Evolutionary conservation across 1,284 basidiomycete species (phyloP).

Genomic region (Leccinum griseonigrum): DNA sequence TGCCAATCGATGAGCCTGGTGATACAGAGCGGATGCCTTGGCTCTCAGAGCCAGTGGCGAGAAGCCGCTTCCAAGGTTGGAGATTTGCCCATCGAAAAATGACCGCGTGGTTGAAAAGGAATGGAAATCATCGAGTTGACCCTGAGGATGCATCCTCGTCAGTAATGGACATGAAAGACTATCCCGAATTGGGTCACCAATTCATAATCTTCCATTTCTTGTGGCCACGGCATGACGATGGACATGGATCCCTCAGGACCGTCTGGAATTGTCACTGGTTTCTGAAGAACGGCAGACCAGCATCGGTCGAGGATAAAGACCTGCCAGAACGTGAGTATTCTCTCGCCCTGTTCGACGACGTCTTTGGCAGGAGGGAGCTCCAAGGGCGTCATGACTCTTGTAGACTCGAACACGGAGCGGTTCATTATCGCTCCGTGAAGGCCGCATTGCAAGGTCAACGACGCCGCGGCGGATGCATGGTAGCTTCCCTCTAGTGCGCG

Average conservation of each 20-base stretch:
- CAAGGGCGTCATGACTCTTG: conserved; percentile 39
- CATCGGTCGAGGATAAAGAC: conserved; percentile 66
- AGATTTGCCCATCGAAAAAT: conserved; percentile 59
- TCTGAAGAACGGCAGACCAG: conserved; percentile 61
- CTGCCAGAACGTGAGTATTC: conserved; percentile 69
- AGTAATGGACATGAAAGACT: conserved; percentile 11
- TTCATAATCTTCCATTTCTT: conserved; percentile 58
- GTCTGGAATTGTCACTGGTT: conserved; percentile 54
- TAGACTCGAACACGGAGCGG: conserved; percentile 37
- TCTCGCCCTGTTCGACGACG: conserved; percentile 56
- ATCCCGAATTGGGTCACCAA: conserved; percentile 38
- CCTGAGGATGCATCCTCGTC: conserved; percentile 38
- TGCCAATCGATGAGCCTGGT: conserved; percentile 60
- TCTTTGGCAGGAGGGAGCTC: conserved; percentile 56
- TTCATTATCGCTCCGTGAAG: conserved; percentile 50
- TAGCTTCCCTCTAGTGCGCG: conserved; percentile 71
- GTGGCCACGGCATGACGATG: conserved; percentile 66
- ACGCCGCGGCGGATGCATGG: conserved; percentile 65
- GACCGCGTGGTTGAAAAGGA: conserved; percentile 57
- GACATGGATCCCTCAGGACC: conserved; percentile 43
- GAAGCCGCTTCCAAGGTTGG: conserved; percentile 50
- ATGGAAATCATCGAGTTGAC: conserved; percentile 47
- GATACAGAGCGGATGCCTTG: conserved; percentile 73
- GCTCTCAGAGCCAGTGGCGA: conserved; percentile 61
- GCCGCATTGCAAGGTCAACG: conserved; percentile 64